These are phyloP conservation scores for Hanseniaspora hatyaiensis DNA, from an alignment of 805 yeast genomes.

Conservation along the genomic window DNA sequence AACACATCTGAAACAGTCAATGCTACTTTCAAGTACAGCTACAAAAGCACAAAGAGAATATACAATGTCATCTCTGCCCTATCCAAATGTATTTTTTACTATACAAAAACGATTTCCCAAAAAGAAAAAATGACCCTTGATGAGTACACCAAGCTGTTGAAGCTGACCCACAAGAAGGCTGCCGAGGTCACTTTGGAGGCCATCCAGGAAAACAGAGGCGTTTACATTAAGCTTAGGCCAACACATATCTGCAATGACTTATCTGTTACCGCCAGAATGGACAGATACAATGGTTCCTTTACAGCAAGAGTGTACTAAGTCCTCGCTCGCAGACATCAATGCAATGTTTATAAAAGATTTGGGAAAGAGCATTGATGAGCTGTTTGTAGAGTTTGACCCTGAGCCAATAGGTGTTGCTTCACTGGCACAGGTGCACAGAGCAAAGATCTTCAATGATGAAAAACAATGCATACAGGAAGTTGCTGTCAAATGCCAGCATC, in stretches of 20 bases:
- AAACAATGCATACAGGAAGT: conserved; percentile 47
- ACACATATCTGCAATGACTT: conserved; percentile 84
- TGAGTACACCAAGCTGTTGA: conserved; percentile 41
- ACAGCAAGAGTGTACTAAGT: conserved; percentile 80
- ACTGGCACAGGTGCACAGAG: conserved; percentile 88
- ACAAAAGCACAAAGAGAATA: conserved; percentile 35
- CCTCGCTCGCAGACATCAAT: conserved; percentile 57
- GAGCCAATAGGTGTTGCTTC: conserved; percentile 91
- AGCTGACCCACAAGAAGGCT: conserved; percentile 58
- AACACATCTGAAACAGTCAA: conserved; percentile 23
- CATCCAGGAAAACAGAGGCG: conserved; percentile 76
- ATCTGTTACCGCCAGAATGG: conserved; percentile 87
- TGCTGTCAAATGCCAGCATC: conserved; percentile 93
- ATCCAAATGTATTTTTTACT: conserved; percentile 56
- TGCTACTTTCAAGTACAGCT: conserved; percentile 9
- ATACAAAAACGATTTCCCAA: conserved; percentile 35
- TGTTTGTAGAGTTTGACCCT: conserved; percentile 55
- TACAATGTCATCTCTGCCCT: conserved; percentile 61
- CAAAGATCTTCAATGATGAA: conserved; percentile 38
- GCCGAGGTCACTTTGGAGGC: conserved; percentile 72
- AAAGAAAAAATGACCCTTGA: conserved; percentile 36
- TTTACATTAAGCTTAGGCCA: conserved; percentile 89
- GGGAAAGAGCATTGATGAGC: conserved; percentile 38
- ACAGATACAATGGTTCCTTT: conserved; percentile 85
- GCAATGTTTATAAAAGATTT: conserved; percentile 58